Evolutionary conservation across 805 yeast species (phyloP).

Genomic region (Brettanomyces custersianus): DNA sequence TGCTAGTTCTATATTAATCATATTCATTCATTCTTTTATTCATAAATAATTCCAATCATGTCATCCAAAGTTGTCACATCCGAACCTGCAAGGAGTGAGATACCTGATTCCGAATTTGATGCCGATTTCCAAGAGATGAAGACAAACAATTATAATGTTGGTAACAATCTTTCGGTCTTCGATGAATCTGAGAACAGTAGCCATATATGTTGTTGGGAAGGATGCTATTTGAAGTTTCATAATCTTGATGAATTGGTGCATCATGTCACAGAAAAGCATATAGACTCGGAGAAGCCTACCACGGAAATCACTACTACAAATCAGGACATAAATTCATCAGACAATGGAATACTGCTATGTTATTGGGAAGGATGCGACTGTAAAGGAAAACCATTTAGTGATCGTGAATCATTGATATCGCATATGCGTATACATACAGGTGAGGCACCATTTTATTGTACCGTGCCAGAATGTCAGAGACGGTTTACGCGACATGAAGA

Average conservation of each 20-base stretch:
- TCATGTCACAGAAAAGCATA: slow-evolving; percentile 32
- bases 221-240: slow-evolving; percentile 22
- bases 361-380: slow-evolving; percentile 54
- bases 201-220: slow-evolving; percentile 29
- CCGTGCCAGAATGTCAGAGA: slow-evolving; percentile 56
- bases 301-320: no score
- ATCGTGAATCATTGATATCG: slow-evolving; percentile 48
- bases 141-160: slow-evolving; percentile 6
- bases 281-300: no score
- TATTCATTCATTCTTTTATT: no score
- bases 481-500: slow-evolving; percentile 54
- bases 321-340: no score
- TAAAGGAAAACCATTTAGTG: slow-evolving; percentile 41
- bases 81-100: no score
- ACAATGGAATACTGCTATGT: no score
- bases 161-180: slow-evolving; percentile 10
- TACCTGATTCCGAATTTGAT: slow-evolving; percentile 15
- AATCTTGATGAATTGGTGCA: slow-evolving; percentile 30
- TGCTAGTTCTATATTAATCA: no score
- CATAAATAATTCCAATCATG: no score
- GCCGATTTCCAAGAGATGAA: slow-evolving; percentile 17
- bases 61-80: no score
- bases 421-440: slow-evolving; percentile 63
- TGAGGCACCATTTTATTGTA: slow-evolving; percentile 57
- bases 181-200: slow-evolving; percentile 9